These are phyloP conservation scores for Crithidia brevicula DNA, from an alignment of 208 protist species.

Conservation along the genomic window DNA sequence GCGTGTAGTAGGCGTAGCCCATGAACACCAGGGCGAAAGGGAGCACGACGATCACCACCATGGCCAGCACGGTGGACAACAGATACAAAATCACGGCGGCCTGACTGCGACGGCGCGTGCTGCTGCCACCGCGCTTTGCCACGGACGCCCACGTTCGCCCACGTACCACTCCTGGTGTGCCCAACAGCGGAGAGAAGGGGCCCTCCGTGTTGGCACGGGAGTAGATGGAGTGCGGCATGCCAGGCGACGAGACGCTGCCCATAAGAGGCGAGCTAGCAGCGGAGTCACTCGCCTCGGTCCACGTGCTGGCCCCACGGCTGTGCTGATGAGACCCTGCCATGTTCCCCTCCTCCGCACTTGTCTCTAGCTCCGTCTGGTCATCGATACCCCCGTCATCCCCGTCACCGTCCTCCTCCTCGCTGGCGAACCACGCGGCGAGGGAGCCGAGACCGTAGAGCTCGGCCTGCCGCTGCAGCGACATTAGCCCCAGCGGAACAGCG, in stretches of 20 bases:
- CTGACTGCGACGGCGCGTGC: slow-evolving; percentile 13
- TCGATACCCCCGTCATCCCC: not conserved
- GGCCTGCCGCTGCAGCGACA: slow-evolving; percentile 73
- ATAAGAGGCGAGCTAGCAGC: not conserved
- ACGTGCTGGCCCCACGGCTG: not conserved
- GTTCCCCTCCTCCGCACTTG: not conserved
- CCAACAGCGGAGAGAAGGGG: slow-evolving; percentile 19
- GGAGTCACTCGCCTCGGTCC: not conserved
- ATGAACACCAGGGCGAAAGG: slow-evolving; percentile 50
- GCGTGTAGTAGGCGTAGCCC: slow-evolving; percentile 50
- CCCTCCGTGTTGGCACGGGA: slow-evolving; percentile 17
- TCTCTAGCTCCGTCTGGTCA: not conserved
- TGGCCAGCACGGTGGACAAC: slow-evolving; percentile 38
- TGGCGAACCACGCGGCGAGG: slow-evolving; percentile 31
- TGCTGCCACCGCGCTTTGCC: slow-evolving; percentile 1
- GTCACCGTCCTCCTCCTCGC: slow-evolving; percentile 39
- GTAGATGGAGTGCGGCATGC: slow-evolving; percentile 22
- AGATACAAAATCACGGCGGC: slow-evolving; percentile 26
- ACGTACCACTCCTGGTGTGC: slow-evolving; percentile 12
- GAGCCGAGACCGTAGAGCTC: slow-evolving; percentile 40
- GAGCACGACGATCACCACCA: slow-evolving; percentile 49
- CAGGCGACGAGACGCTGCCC: slow-evolving; percentile 1
- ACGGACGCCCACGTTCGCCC: not conserved
- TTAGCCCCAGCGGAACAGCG: slow-evolving; percentile 66
- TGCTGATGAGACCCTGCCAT: not conserved